Percentiles rank a stretch among this genome's conserved stretches.
These are phyloP conservation scores for maize (Zea mays) DNA, from an alignment of 176 grass and related monocot genomes.

Conservation along the genomic window Zm-B73-REFERENCE-NAM-5.0 NC_050102.1:162412501-162413000, in stretches of 20 bases:
- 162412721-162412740: slow-evolving; percentile 22
- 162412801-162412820: too few relatives aligned
- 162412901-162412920: too few relatives aligned
- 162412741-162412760: neutral
- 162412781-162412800: too few relatives aligned
- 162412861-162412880: too few relatives aligned
- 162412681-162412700: slow-evolving; percentile 2
- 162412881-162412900: too few relatives aligned
- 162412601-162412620: slow-evolving; percentile 16
- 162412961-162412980: neutral
- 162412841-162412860: too few relatives aligned
- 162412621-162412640: slow-evolving; percentile 39
- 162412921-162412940: neutral
- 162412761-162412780: too few relatives aligned
- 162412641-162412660: slow-evolving; percentile 43
- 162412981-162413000: neutral
- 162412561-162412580: too few relatives aligned
- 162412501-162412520: slow-evolving; percentile 13
- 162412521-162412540: too few relatives aligned
- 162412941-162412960: neutral
- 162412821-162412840: too few relatives aligned
- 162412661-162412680: slow-evolving; percentile 31
- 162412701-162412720: neutral
- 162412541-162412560: too few relatives aligned
- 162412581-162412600: neutral